These are phyloP conservation scores for Oleoguttula mirabilis DNA, from an alignment of 495 filamentous ascomycete species.

Conservation along the genomic window DNA sequence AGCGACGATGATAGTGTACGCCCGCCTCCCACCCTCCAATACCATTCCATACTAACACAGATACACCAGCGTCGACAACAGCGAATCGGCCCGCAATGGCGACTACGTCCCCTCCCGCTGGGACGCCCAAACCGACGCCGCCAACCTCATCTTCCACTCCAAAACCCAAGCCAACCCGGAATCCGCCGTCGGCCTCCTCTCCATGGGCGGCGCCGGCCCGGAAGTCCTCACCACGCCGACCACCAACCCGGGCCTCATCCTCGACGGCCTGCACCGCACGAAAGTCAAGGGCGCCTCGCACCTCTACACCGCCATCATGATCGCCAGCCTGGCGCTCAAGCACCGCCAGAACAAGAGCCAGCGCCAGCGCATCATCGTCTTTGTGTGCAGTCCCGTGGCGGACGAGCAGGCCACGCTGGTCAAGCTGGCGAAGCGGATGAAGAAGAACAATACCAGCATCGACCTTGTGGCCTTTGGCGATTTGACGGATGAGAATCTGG, in stretches of 20 bases:
- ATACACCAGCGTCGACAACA: slow-evolving; percentile 83
- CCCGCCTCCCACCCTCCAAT: slow-evolving; percentile 17
- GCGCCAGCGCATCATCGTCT: slow-evolving; percentile 86
- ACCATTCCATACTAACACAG: slow-evolving; percentile 16
- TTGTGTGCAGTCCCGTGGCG: slow-evolving; percentile 81
- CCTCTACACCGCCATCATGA: slow-evolving; percentile 83
- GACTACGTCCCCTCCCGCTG: slow-evolving; percentile 91
- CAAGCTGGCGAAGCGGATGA: slow-evolving; percentile 93
- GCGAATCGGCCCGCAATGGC: slow-evolving; percentile 92
- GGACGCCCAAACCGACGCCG: slow-evolving; percentile 89
- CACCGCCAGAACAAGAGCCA: slow-evolving; percentile 95
- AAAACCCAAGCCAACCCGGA: slow-evolving; percentile 93
- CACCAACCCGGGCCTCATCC: slow-evolving; percentile 85
- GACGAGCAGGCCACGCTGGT: slow-evolving; percentile 81
- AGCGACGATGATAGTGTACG: slow-evolving; percentile 65
- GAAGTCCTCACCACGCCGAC: slow-evolving; percentile 95
- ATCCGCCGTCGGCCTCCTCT: slow-evolving; percentile 94
- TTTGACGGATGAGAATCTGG: slow-evolving; percentile 73
- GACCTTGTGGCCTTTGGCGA: slow-evolving; percentile 94
- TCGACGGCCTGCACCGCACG: slow-evolving; percentile 84
- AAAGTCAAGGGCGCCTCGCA: slow-evolving; percentile 84
- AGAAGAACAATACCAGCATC: slow-evolving; percentile 84
- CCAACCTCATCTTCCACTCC: slow-evolving; percentile 84
- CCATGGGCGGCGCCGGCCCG: slow-evolving; percentile 92
- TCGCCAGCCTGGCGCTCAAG: slow-evolving; percentile 94